A percentile compares a stretch with the other conserved stretches of the same genome.
Evolutionary conservation across 306 rosid genomes (phyloP).

Genomic region (Potentilla sterilis): DNA sequence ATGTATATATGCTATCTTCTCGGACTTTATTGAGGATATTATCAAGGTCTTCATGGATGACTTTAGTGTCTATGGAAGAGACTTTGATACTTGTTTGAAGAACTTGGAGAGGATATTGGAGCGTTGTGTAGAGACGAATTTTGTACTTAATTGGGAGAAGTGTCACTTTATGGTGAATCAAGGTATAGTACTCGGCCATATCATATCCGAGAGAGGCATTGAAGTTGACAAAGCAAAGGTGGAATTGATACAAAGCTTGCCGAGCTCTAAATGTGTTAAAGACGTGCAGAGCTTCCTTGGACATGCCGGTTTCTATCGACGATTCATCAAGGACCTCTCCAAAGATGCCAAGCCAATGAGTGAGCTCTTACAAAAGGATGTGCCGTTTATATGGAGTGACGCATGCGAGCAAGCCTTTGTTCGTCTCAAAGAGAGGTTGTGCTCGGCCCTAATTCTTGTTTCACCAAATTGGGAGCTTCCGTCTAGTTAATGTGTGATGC

Average conservation of each 20-base stretch:
- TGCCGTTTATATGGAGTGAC: background rate
- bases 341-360: background rate
- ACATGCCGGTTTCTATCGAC: background rate
- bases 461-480: background rate
- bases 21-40: background rate
- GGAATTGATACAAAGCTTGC: background rate
- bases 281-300: background rate
- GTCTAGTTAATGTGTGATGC: slow-evolving; percentile 2
- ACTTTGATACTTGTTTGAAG: too few relatives aligned
- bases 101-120: too few relatives aligned
- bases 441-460: background rate
- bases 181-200: too few relatives aligned
- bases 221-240: background rate
- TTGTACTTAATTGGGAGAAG: too few relatives aligned
- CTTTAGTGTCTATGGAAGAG: too few relatives aligned
- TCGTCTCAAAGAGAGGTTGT: background rate
- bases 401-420: background rate
- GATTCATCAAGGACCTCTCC: background rate
- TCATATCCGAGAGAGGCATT: too few relatives aligned
- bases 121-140: too few relatives aligned
- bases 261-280: background rate
- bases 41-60: too few relatives aligned
- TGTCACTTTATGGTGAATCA: too few relatives aligned
- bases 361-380: background rate
- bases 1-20: background rate